Evolutionary conservation across 192 early-diverging fungal species (phyloP), one percentile per base, ranked within the genome.

Genomic region (Entomortierella lignicola): DNA sequence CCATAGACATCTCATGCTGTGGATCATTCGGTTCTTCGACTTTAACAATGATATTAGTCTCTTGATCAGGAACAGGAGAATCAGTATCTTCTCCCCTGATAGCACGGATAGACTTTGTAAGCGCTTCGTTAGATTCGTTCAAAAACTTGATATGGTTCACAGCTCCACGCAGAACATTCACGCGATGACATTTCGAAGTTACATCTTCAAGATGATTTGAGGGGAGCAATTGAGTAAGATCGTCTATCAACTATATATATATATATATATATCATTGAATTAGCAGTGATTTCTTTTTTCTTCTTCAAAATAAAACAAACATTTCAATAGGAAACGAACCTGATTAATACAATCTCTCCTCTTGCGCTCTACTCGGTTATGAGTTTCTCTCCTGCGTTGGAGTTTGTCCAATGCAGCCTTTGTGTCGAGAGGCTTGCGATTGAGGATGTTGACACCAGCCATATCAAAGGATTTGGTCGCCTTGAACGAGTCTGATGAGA

Each of bases 331-430:
- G n/a, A 20, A 30, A 29, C 27, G 12, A 69, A 79, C 75, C 75
- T 79, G 75, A 80, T 93, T 93, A 70, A 93, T 92, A 71, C 88
- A 90, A 72, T 93, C 91, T 48, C 92, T 80, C 48, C 92, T 87
- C 56, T 90, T 88, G 23, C 92, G 82, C 72, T 93, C 92, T 10
- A 93, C 90, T 60, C 88, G 88, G 70, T 93, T 93, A 65, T 93
- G 92, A 72, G 91, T 91, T 72, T 92, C 92, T 69, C 90, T 83
- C 34, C 92, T 81, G 21, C 88, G 82, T 82, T 92, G 89, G 48
- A 93, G 84, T 39, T 90, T 87, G 80, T 93, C 91, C 31, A 91
- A 85, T 21, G 86, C 90, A 3, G 90, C 91, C 18, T 61, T 60
- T 44, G 74, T 62, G 31, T 68, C 66, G 32, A 68, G 55, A 32